Conservation (phyloP, 305 asterid species). For the Caryopteris hybrid region DNA sequence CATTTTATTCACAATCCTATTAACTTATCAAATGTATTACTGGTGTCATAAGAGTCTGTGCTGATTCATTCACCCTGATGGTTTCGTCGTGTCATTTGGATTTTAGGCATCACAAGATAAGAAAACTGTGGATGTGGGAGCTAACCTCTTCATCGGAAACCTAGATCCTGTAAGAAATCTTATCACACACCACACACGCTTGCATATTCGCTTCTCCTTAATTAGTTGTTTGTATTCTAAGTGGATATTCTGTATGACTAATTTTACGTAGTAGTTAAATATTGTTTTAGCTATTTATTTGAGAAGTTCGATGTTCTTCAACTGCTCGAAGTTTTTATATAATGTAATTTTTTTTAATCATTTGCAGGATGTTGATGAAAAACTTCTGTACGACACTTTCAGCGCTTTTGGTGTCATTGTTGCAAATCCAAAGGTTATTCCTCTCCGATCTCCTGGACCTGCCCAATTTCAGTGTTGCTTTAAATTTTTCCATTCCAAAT, state of each 20-base stretch:
- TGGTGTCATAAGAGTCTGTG: background rate
- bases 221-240: background rate
- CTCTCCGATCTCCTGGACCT: background rate
- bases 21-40: background rate
- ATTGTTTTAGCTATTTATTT: background rate
- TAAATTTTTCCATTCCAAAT: background rate
- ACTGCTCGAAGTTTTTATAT: background rate
- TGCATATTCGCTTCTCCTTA: too few relatives aligned
- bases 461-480: background rate
- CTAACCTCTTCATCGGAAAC: constrained; percentile 91
- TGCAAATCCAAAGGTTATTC: constrained; percentile 76
- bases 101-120: constrained; percentile 89
- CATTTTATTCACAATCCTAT: background rate
- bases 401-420: constrained; percentile 95
- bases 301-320: background rate
- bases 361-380: constrained; percentile 95
- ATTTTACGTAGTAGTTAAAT: background rate
- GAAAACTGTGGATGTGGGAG: constrained; percentile 94
- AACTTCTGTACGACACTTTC: constrained; percentile 83
- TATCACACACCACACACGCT: background rate
- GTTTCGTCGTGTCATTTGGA: constrained; percentile 2
- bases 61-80: background rate
- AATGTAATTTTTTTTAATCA: background rate
- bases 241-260: background rate
- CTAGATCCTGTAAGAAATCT: constrained; percentile 81